Evolutionary conservation across 208 protist species (phyloP).

Genomic region (Leishmania tarentolae): DNA sequence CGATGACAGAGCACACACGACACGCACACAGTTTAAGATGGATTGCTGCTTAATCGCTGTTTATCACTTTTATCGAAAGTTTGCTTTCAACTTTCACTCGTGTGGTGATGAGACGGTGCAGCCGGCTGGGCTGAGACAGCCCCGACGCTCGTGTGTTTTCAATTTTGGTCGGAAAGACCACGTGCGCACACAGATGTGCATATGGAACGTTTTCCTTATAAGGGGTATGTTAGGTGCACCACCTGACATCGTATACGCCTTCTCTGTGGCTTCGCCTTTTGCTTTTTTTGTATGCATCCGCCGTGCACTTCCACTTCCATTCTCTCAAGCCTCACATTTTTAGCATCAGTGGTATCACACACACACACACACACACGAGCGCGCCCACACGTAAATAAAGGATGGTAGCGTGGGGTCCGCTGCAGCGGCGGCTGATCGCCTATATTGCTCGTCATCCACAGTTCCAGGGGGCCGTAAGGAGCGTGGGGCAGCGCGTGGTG

Average conservation of each 20-base stretch:
- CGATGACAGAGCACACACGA: not conserved
- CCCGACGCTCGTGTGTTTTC: not conserved
- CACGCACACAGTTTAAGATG: not conserved
- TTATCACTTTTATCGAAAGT: not conserved
- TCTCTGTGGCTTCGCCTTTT: constrained; percentile 6
- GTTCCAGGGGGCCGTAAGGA: constrained; percentile 31
- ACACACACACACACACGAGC: not conserved
- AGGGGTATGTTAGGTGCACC: too few species aligned
- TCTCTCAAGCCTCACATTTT: not conserved
- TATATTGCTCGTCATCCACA: constrained; percentile 43
- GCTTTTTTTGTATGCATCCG: not conserved
- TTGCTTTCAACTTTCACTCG: not conserved
- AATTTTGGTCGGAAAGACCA: not conserved
- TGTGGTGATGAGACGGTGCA: not conserved
- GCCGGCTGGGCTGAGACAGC: not conserved
- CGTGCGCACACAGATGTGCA: not conserved
- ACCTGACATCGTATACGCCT: not conserved
- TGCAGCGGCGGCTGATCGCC: constrained; percentile 43
- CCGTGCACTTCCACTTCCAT: not conserved
- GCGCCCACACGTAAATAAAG: not conserved
- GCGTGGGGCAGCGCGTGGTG: constrained; percentile 24
- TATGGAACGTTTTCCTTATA: not conserved
- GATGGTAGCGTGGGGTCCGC: constrained; percentile 41
- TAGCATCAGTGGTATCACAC: not conserved
- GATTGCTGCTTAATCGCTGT: not conserved